Conservation (phyloP, 345 rosid genomes). For the Sapria himalayana region DNA sequence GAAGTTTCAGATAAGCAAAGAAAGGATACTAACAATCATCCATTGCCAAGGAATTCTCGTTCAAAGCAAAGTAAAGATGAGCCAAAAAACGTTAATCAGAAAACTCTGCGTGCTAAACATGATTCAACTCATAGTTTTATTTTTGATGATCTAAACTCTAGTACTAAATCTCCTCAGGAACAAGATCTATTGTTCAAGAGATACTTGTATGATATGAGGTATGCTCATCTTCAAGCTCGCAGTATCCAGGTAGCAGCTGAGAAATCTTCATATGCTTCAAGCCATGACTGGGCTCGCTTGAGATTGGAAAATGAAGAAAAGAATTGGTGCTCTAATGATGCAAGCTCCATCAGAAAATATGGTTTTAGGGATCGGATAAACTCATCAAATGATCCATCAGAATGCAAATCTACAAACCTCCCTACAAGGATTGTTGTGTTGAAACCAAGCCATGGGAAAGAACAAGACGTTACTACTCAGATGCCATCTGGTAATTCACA, state of each 20-base stretch:
- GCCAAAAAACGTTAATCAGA: conserved; percentile 48
- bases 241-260: conserved; percentile 20
- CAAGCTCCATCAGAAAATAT: conserved; percentile 14
- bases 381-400: conserved; percentile 19
- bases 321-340: too few relatives aligned
- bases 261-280: conserved; percentile 19
- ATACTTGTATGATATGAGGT: conserved; percentile 56
- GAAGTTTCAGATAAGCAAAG: conserved; percentile 60
- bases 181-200: conserved; percentile 70
- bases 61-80: conserved; percentile 39
- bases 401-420: conserved; percentile 17
- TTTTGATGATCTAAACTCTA: conserved; percentile 62
- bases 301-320: conserved; percentile 20
- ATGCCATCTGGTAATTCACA: conserved; percentile 33
- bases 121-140: conserved; percentile 58
- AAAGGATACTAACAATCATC: conserved; percentile 20
- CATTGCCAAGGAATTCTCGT: conserved; percentile 13
- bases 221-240: conserved; percentile 18
- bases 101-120: conserved; percentile 56
- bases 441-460: conserved; percentile 62
- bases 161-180: conserved; percentile 69
- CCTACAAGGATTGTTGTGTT: conserved; percentile 80
- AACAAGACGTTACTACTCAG: conserved; percentile 17
- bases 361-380: conserved; percentile 13
- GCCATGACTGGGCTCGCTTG: conserved; percentile 12